Evolutionary conservation across 73 alveolate species (phyloP), one percentile per base, ranked within the genome.

Genomic region (Paraurostyla sp.): DNA sequence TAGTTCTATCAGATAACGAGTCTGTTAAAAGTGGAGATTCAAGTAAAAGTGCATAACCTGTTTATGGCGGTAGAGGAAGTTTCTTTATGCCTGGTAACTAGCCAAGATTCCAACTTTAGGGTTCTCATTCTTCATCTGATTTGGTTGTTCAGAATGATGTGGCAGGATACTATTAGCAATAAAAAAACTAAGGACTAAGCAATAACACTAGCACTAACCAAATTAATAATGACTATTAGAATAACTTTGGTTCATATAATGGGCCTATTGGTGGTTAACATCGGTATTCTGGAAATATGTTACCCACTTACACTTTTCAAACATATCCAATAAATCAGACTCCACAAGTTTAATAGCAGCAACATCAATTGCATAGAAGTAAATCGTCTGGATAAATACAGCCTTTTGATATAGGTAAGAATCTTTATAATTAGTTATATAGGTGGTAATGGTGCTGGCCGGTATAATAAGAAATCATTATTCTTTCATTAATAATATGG

Each of bases 61-160:
- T 30, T 11, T 33, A 60, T 23, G 15, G 15, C 32, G 45, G 52
- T 9, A 33, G 78, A 60, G 50, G 78, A 16, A 33, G 78, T 7
- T 60, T 60, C 78, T 60, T 60, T 50, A 29, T 30, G 29, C 78
- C 78, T 16, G 78, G 78, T 7, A 9, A 11, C 4, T 33, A 60
- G 25, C 49, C 45, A 18, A 60, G 50, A 23, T 25, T 60, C 78
- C 50, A 60, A 9, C 78, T 60, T 25, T 60, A 60, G 25, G 32
- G 78, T 30, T 60, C 78, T 16, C 78, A 60, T 29, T 60, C 78
- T 16, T 60, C 32, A 6, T 60, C 78, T 60, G 78, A 60, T 11
- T 27, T 60, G 4, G 51, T 50, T 60, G n/a, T 29, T 9, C 51
- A 50, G 45, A 7, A 18, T 29, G 45, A 33, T 9, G 29, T 25